Conservation (phyloP, 257 asterid species). For the Nicotiana sylvestris region DNA sequence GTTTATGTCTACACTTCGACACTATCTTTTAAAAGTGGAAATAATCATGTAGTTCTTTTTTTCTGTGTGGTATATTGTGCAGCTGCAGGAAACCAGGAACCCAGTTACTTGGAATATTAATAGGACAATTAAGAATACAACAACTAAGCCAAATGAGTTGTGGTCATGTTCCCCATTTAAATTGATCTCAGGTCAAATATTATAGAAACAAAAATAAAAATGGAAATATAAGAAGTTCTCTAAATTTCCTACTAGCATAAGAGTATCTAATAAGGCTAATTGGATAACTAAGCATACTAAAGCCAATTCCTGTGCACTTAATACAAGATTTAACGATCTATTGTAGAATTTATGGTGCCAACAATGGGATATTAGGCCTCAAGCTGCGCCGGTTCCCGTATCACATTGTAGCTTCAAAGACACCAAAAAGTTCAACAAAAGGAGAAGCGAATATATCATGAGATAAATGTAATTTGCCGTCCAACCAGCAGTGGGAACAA, state of each 20-base stretch:
- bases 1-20: background rate
- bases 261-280: no score
- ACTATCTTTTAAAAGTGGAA: slow-evolving; percentile 3
- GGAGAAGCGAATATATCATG: background rate
- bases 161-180: no score
- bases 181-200: no score
- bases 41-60: background rate
- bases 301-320: background rate
- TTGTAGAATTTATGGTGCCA: background rate
- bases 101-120: background rate
- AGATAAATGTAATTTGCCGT: background rate
- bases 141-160: no score
- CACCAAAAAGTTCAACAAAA: background rate
- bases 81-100: background rate
- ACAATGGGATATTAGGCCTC: background rate
- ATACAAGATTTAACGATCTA: background rate
- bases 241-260: no score
- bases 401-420: slow-evolving; percentile 9
- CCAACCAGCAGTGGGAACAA: background rate
- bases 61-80: background rate
- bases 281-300: background rate
- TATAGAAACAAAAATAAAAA: no score
- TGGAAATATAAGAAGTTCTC: no score
- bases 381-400: background rate
- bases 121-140: no score